Percentiles rank a stretch among this genome's conserved stretches.
These are phyloP conservation scores for Aspergillus unguis DNA, from an alignment of 2,329 filamentous ascomycete genomes.

Conservation along the genomic window DNA sequence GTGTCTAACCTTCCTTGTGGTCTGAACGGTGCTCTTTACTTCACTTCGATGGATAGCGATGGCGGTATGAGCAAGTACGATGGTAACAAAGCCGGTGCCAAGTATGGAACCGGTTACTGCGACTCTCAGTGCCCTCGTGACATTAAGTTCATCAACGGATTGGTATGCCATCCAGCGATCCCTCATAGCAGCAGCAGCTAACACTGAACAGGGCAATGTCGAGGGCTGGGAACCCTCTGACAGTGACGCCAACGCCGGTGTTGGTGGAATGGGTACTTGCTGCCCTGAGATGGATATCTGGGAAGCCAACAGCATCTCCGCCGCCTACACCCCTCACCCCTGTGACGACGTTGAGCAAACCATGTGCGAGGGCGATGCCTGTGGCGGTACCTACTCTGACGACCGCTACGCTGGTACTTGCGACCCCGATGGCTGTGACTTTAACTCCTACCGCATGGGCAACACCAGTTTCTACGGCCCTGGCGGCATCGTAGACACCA, in stretches of 20 bases:
- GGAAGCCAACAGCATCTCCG: conserved; percentile 65
- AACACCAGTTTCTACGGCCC: conserved; percentile 61
- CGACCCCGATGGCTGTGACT: conserved; percentile 69
- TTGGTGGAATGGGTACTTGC: conserved; percentile 56
- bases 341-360: conserved; percentile 52
- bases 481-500: conserved; percentile 57
- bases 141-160: conserved; percentile 42
- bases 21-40: conserved; percentile 68
- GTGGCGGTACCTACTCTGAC: conserved; percentile 51
- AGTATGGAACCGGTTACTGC: conserved; percentile 62
- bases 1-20: conserved; percentile 66
- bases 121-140: conserved; percentile 56
- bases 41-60: conserved; percentile 58
- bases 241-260: conserved; percentile 54
- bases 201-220: conserved; percentile 46
- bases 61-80: conserved; percentile 54
- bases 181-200: neutral
- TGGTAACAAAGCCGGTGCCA: conserved; percentile 55
- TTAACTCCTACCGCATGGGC: conserved; percentile 66
- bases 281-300: conserved; percentile 68
- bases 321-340: conserved; percentile 63
- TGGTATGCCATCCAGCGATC: conserved; percentile 22
- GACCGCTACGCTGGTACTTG: conserved; percentile 60
- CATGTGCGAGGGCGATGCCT: conserved; percentile 50
- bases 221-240: conserved; percentile 50